Evolutionary conservation across 73 alveolate genomes (phyloP).

Genomic region (Tetrahymena malaccensis): DNA sequence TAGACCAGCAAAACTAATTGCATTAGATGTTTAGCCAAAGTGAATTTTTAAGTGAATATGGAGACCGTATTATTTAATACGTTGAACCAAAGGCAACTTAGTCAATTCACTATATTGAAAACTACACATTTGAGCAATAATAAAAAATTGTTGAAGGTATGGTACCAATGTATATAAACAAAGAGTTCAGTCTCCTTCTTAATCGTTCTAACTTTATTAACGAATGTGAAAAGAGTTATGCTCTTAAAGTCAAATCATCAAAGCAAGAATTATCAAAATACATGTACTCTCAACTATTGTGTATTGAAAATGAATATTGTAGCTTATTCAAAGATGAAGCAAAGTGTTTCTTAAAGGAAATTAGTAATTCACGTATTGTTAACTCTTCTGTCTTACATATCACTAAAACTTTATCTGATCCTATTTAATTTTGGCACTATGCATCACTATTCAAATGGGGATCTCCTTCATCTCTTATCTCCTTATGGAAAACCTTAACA

Average conservation of each 20-base stretch:
- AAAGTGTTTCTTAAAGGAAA: not conserved
- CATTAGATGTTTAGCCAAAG: not conserved
- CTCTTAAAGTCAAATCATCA: not conserved
- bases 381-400: not conserved
- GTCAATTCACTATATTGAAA: not conserved
- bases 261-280: not conserved
- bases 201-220: not conserved
- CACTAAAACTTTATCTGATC: not conserved
- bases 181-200: not conserved
- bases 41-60: not conserved
- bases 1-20: not conserved
- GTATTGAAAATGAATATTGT: not conserved
- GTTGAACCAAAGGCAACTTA: not conserved
- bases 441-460: not conserved
- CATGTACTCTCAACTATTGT: not conserved
- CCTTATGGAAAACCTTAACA: not conserved
- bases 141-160: not conserved
- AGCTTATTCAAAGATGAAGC: not conserved
- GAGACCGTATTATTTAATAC: not conserved
- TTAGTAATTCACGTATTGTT: not conserved
- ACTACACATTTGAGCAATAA: not conserved
- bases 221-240: not conserved
- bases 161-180: not conserved
- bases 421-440: not conserved
- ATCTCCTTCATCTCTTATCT: not conserved